Evolutionary conservation across 495 filamentous ascomycete genomes (phyloP).

Genomic region (Trichoderma virens): DNA sequence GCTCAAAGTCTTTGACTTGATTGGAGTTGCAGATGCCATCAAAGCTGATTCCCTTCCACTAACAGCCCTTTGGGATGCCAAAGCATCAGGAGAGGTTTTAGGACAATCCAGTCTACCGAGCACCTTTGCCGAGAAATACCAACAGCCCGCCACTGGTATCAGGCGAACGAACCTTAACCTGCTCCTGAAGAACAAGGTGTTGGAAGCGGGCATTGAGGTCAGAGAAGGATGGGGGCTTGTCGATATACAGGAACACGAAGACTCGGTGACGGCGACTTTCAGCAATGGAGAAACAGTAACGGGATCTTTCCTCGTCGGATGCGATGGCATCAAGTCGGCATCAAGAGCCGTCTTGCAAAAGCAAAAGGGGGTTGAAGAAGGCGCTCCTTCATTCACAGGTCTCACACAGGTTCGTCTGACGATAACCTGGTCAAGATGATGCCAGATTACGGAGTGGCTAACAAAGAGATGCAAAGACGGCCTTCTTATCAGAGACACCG

Average conservation of each 20-base stretch:
- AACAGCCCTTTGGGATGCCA: constrained; percentile 1
- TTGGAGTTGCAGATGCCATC: constrained; percentile 3
- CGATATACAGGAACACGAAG: constrained; percentile 12
- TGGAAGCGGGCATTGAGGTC: constrained; percentile 11
- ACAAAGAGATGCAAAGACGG: background rate
- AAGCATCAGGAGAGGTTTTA: constrained; percentile 3
- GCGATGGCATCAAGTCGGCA: constrained; percentile 20
- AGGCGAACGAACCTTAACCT: constrained; percentile 13
- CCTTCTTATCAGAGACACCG: constrained; percentile 16
- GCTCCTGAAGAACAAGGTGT: constrained; percentile 10
- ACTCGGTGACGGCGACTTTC: constrained; percentile 15
- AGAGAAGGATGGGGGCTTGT: constrained; percentile 16
- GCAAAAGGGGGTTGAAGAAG: constrained; percentile 5
- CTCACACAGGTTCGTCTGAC: constrained; percentile 9
- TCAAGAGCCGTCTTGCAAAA: constrained; percentile 11
- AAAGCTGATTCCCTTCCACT: constrained; percentile 1
- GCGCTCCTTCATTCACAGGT: constrained; percentile 7
- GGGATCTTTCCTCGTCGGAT: constrained; percentile 20
- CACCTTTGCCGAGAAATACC: constrained; percentile 11
- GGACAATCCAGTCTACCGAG: constrained; percentile 10
- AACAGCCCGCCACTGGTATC: constrained; percentile 13
- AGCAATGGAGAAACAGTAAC: constrained; percentile 9
- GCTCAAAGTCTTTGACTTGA: constrained; percentile 11
- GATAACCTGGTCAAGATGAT: background rate
- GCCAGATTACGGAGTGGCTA: background rate